Base-by-base conservation (phyloP, 805 yeast species). In the Kuraishia capsulata region DNA sequence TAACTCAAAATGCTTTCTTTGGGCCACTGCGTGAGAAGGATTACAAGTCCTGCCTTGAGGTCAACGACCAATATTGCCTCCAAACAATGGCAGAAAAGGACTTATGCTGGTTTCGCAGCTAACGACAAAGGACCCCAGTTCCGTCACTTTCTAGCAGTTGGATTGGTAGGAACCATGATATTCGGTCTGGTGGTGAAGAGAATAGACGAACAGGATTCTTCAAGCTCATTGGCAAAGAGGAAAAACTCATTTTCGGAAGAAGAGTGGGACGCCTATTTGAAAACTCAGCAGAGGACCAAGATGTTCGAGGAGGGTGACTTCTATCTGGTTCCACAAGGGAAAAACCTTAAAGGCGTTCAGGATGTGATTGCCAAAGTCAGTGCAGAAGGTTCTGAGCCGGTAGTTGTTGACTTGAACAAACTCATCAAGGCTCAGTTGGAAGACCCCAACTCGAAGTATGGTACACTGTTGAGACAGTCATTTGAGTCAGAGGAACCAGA, bases 401-500 rank as follows among this genome's bases (percentile, higher is more conserved):
- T 65, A 30, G 54, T 71, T 20, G 58, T 81, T 14, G 77, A 79
- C 42, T 76, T 86, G 5, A 53, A 52, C 24, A 58, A 61, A 3
- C 61, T 80, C 37, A 59, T 79, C 4, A 65, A 64, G 26, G 45
- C 52, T 9, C 80, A 75, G 46, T 61, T 71, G 37, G 47, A 50
- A 0, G 64, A 67, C 38, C 63, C 65, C 13, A 46, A 57, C 3
- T 70, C 73, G 17, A 65, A 59, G 41, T 82, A 69, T 51, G 66
- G 75, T 30, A 69, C 69, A 21, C 56, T 82, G 21, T 56, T 82
- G 44, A 71, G 67, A 36, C 76, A 73, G 16, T 44, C 62, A 3
- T 39, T 52, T 31, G 56, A 52, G 3, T 38, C 38, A 2, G 42
- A 47, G 23, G 58, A 59, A 20, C 39, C 40, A 11, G 52, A 60